Percentiles rank a stretch among this genome's conserved stretches.
Evolutionary conservation across 352 stramenopile species (phyloP).

Genomic region (Phytophthora chlamydospora): DNA sequence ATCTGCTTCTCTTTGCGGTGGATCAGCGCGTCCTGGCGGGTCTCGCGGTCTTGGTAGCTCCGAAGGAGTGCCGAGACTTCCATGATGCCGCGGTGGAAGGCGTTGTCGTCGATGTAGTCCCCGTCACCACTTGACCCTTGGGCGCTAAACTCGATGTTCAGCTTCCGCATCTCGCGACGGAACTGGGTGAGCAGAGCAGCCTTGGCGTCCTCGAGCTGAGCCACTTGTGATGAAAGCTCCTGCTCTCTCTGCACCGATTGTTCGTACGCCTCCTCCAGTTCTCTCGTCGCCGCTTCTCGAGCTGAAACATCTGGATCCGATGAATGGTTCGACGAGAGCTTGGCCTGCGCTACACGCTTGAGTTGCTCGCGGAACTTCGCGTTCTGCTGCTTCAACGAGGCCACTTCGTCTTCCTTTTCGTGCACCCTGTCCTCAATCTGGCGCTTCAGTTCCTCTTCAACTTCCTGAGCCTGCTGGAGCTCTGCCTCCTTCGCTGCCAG

Average conservation of each 20-base stretch:
- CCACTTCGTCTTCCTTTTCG: conserved; percentile 37
- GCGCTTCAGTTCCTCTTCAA: conserved; percentile 28
- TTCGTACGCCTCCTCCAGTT: conserved; percentile 41
- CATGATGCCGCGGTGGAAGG: conserved; percentile 36
- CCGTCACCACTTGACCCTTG: conserved; percentile 11
- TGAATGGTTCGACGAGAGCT: conserved; percentile 26
- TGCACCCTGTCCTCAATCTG: conserved; percentile 29
- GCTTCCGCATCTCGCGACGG: conserved; percentile 47
- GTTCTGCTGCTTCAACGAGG: conserved; percentile 34
- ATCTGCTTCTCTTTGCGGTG: conserved; percentile 55
- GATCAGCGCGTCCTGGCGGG: conserved; percentile 47
- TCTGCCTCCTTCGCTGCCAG: conserved; percentile 38
- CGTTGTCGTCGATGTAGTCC: conserved; percentile 25
- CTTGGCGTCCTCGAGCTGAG: conserved; percentile 47
- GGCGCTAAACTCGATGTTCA: conserved; percentile 41
- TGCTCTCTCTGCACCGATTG: conserved; percentile 39
- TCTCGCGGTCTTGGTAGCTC: conserved; percentile 54
- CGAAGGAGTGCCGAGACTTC: conserved; percentile 44
- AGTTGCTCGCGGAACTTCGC: conserved; percentile 35
- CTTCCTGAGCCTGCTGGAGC: conserved; percentile 22
- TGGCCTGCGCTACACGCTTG: conserved; percentile 32
- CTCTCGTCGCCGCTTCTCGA: conserved; percentile 20
- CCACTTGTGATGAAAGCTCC: conserved; percentile 41
- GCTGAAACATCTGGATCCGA: conserved; percentile 18
- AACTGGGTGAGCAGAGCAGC: conserved; percentile 39